Percentiles rank a stretch among this genome's conserved stretches.
Evolutionary conservation across 495 filamentous ascomycete genomes (phyloP).

Genomic region (Aspergillus taichungensis): DNA sequence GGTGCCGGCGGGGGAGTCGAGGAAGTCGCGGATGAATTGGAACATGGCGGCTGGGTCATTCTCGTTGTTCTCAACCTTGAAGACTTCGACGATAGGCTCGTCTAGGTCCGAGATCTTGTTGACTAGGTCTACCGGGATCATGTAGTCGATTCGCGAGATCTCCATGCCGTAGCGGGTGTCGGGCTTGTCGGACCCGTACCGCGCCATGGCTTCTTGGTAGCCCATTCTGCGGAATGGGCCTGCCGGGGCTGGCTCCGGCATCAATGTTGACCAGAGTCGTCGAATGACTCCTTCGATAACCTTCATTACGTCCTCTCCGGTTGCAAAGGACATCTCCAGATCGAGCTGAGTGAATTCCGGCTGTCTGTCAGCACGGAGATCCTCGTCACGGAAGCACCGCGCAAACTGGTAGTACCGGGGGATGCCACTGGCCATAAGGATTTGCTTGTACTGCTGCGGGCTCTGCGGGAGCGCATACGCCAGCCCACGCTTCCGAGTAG

Average conservation of each 20-base stretch:
- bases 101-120: constrained; percentile 58
- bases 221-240: constrained; percentile 50
- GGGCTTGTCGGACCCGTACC: constrained; percentile 85
- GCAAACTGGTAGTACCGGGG: constrained; percentile 84
- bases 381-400: constrained; percentile 91
- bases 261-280: constrained; percentile 42
- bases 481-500: constrained; percentile 62
- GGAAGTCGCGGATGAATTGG: constrained; percentile 57
- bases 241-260: constrained; percentile 30
- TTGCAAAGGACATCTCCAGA: constrained; percentile 82
- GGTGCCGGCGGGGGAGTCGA: constrained; percentile 54
- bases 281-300: constrained; percentile 57
- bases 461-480: constrained; percentile 93
- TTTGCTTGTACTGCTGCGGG: constrained; percentile 97
- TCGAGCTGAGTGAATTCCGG: constrained; percentile 98
- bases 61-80: constrained; percentile 46
- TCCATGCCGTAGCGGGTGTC: constrained; percentile 60
- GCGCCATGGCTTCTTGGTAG: constrained; percentile 71
- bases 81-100: constrained; percentile 59
- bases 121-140: constrained; percentile 57
- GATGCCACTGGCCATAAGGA: constrained; percentile 87
- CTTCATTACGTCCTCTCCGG: constrained; percentile 62
- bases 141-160: constrained; percentile 53
- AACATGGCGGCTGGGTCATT: constrained; percentile 40
- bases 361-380: constrained; percentile 84